These are phyloP conservation scores for Neurospora crassa DNA, from an alignment of 2,329 filamentous ascomycete genomes.

Conservation along the genomic window DNA sequence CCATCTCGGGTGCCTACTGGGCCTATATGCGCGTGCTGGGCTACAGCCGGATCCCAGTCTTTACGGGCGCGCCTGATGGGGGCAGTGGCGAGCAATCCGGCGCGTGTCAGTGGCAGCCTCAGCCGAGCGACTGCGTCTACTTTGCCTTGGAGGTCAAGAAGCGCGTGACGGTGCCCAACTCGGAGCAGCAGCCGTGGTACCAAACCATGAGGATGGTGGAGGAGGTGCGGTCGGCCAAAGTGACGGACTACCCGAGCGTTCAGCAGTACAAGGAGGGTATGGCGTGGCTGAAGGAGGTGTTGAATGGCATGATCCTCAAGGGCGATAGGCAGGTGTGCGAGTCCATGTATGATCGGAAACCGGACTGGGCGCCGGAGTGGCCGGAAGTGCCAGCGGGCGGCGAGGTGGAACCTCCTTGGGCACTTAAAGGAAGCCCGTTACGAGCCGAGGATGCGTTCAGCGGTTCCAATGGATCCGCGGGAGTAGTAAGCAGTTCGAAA, in stretches of 20 bases:
- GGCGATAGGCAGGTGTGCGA: slow-evolving; percentile 13
- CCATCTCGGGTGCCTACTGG: slow-evolving; percentile 14
- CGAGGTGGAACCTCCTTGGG: slow-evolving; percentile 1
- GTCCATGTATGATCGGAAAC: slow-evolving; percentile 12
- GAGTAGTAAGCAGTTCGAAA: not conserved
- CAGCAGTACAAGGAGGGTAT: slow-evolving; percentile 9
- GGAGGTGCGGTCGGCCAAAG: slow-evolving; percentile 8
- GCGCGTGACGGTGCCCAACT: slow-evolving; percentile 9
- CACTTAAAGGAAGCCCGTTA: not conserved
- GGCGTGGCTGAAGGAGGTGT: slow-evolving; percentile 8
- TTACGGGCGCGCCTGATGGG: not conserved
- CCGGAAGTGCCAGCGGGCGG: not conserved
- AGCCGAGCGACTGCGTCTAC: slow-evolving; percentile 11
- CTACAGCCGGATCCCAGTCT: slow-evolving; percentile 11
- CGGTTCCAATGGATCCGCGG: not conserved
- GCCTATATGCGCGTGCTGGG: slow-evolving; percentile 16
- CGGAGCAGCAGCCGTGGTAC: slow-evolving; percentile 6
- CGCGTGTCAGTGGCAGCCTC: slow-evolving; percentile 11
- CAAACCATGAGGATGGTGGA: slow-evolving; percentile 14
- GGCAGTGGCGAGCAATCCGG: not conserved
- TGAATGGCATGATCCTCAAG: slow-evolving; percentile 12
- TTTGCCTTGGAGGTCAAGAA: slow-evolving; percentile 11
- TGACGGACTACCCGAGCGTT: slow-evolving; percentile 8
- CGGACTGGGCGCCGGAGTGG: slow-evolving; percentile 11
- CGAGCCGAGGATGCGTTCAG: not conserved